Conservation (phyloP, 2,329 filamentous ascomycete genomes). For the Corniculantispora saksenae region DNA sequence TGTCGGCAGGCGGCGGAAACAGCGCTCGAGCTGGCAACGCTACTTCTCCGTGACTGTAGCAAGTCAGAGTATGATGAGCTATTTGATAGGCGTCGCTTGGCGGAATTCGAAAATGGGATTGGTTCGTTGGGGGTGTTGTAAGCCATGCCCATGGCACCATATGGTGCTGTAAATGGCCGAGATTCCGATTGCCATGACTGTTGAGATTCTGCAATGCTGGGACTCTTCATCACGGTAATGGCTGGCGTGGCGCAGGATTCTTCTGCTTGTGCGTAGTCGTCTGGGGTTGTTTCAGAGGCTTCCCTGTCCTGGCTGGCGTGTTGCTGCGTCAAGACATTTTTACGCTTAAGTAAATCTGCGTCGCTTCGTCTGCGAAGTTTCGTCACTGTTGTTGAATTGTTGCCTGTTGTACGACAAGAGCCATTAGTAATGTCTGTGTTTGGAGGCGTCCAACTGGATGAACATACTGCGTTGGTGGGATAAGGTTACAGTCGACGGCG, state of each 20-base stretch:
- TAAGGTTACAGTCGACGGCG: background rate
- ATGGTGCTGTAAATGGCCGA: background rate
- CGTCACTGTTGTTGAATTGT: background rate
- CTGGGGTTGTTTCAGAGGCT: no score
- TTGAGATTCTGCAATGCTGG: background rate
- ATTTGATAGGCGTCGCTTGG: background rate
- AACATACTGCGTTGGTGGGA: slow-evolving; percentile 1
- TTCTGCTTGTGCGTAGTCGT: background rate
- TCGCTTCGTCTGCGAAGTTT: background rate
- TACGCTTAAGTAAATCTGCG: background rate
- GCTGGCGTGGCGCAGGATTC: background rate
- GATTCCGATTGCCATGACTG: background rate
- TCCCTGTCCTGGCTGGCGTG: background rate
- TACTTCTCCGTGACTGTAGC: background rate
- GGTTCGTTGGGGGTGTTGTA: background rate
- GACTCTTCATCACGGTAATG: background rate
- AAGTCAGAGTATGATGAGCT: background rate
- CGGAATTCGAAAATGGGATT: background rate
- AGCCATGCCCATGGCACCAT: background rate
- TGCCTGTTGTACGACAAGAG: background rate
- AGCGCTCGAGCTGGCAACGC: background rate
- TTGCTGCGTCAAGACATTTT: background rate
- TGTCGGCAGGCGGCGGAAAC: slow-evolving; percentile 26
- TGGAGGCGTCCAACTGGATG: no score
- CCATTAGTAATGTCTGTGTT: background rate